Percentiles rank a stretch among this genome's conserved stretches.
Evolutionary conservation across 1,139 yeast species (phyloP).

Genomic region (Suhomyces choctaworum): DNA sequence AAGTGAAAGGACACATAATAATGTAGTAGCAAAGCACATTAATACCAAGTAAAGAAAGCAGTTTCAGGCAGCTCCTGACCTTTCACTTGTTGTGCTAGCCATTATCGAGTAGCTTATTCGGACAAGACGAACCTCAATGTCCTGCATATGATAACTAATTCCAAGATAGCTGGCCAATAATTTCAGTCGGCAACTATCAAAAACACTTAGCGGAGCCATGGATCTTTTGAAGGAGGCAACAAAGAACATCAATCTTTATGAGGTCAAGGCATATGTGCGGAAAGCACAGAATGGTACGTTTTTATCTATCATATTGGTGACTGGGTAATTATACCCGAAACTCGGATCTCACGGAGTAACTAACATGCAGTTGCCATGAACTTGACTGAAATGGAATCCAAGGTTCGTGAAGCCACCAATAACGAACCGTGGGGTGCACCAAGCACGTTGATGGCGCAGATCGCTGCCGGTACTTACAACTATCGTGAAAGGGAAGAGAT

Average conservation of each 20-base stretch:
- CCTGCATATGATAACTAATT: conserved; percentile 9
- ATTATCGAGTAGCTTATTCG: no score
- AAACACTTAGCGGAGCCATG: conserved; percentile 34
- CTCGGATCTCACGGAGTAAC: conserved; percentile 2
- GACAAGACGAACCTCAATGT: not conserved
- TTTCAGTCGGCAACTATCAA: conserved; percentile 4
- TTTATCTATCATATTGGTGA: no score
- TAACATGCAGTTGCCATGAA: conserved; percentile 67
- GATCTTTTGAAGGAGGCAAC: conserved; percentile 71
- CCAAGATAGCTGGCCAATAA: conserved; percentile 9
- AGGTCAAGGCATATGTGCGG: conserved; percentile 95
- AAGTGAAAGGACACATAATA: no score
- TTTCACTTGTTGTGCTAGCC: no score
- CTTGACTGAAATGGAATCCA: conserved; percentile 93
- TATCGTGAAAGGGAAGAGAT: conserved; percentile 80
- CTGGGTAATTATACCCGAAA: not conserved
- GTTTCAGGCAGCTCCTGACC: no score
- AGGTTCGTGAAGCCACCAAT: conserved; percentile 95
- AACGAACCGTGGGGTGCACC: conserved; percentile 99
- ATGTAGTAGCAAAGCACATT: no score
- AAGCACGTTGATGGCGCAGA: conserved; percentile 86
- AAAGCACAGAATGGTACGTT: conserved; percentile 87
- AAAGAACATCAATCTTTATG: conserved; percentile 83
- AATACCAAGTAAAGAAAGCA: no score
- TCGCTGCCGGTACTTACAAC: conserved; percentile 92